Base-by-base conservation (phyloP, 1,284 basidiomycete genomes). In the Phenoliferia sp. region DNA sequence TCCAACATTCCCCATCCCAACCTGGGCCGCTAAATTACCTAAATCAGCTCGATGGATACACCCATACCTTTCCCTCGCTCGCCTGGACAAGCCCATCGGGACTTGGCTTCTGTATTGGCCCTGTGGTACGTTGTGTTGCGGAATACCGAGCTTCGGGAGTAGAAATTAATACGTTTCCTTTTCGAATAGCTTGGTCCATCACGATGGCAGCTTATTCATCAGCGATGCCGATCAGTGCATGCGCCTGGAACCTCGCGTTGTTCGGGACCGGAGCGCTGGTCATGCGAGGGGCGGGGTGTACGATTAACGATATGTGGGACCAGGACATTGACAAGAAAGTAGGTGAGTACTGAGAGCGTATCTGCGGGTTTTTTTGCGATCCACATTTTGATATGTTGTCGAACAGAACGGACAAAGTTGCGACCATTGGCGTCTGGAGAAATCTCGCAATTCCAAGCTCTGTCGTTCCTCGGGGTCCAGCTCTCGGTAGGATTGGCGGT, bases 301-400 rank as follows among this genome's bases (percentile, higher is more conserved):
- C 93, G 0, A 96, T 99, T 76, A 99, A 99, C 78, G 96, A 99
- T 78, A 89, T 99, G 87, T 99, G 96, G 94, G 96, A 99, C 78
- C 84, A 84, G 71, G 86, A 91, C 74, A 85, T 97, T 66, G 96
- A 99, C 81, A 88, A 87, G 76, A 87, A 88, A 65, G 96, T 99
- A 61, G 92, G 93, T 94, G 77, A 77, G 91, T 78, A 28, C 6
- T n/a, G 22, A 12, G n/a, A 22, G 32, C 6, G n/a, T n/a, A n/a
- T 39, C 44, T 33, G 22, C 22, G 33, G 3, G 22, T 3, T 12
- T 26, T 48, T 12, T 29, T 26, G 9, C 0, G 31, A 48, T 19
- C 32, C 2, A 35, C n/a, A 17, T 15, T 32, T 26, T 36, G 61
- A 28, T 61, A 12, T 28, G 22, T 17, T 62, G 22, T 22, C n/a